Base-by-base conservation (phyloP, 495 filamentous ascomycete genomes). In the Xylaria scruposa region DNA sequence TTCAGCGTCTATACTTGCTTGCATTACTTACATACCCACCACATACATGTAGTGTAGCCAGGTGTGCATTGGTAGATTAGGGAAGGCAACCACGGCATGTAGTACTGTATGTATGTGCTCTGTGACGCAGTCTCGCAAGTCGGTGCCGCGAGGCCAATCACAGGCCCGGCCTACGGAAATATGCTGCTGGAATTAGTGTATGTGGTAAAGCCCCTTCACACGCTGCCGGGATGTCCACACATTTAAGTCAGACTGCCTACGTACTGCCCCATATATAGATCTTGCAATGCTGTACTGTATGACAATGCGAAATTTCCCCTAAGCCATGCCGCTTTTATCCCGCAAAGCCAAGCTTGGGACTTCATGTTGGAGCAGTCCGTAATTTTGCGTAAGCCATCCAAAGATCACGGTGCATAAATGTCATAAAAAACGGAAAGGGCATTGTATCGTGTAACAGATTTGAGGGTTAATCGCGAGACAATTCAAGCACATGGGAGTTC, bases 171-270 rank as follows among this genome's bases (percentile, higher is more conserved):
- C 47, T 26, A 56, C 13, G n/a, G 15, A 24, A 29, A 21, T 40
- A 49, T 67, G 65, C 65, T 67, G 24, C 65, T 49, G n/a, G 65
- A 67, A 56, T 21, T 56, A 56, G 65, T 56, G 33, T 33, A 67
- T 67, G 65, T 67, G 65, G 65, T 67, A 67, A 56, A 67, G 21
- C 40, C 36, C 49, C 65, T 49, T 31, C 31, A 29, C 46, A 36
- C 8, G 46, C 12, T 67, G n/a, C 65, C 65, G 24, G 65, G 47
- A 54, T 67, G 47, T 56, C 31, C 63, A 49, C 46, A 56, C 36
- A 42, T 29, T 21, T 29, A 42, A 15, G 38, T n/a, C 24, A 64
- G 40, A 42, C 60, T 64, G 6, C 9, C 40, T 24, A 44, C 12
- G 60, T 63, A 17, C 60, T 26, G 51, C 51, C 51, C 51, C 51